Evolutionary conservation across 495 filamentous ascomycete species (phyloP), one percentile per base, ranked within the genome.

Genomic region (Podospora australis): DNA sequence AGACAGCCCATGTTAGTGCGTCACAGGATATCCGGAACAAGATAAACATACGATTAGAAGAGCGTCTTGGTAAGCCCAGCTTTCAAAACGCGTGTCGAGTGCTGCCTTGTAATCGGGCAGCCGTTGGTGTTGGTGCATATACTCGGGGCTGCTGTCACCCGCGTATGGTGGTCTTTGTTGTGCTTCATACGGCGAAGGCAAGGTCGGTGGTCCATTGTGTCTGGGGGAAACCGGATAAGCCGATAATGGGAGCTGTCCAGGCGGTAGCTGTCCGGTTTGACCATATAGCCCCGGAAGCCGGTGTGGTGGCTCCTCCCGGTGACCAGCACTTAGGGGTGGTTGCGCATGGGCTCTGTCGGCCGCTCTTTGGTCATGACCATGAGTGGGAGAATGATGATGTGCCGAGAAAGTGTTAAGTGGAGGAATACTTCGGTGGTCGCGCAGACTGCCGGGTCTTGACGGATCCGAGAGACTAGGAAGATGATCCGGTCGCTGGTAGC

Each of bases 111-210:
- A 71, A 4, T 71, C 66, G 0, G 43, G 34, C 26, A 35, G 6
- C 36, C 50, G 26, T 6, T 42, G 39, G 21, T 23, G 22, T 6
- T 42, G 39, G 21, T 23, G 22, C 39, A 42, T 42, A n/a, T 24
- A 42, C 21, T 42, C 39, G 17, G 17, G 19, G 21, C 16, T 42
- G 23, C 73, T 69, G 1, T 73, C 70, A 14, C 50, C 43, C 34
- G 71, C 71, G 1, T 62, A 43, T 2, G 67, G 61, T 13, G 71
- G 57, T 16, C 68, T 54, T 25, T 58, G 55, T 25, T 58, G 55
- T 38, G 67, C 35, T 5, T 75, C 71, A 40, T 69, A 75, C 0
- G 71, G 65, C n/a, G n/a, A n/a, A 2, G 70, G 62, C 6, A 60
- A 56, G 0, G 64, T 65, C 6, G 64, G 30, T 3, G 65, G 64